Conservation (phyloP, 257 asterid species). For the Lycium ferocissimum region DNA sequence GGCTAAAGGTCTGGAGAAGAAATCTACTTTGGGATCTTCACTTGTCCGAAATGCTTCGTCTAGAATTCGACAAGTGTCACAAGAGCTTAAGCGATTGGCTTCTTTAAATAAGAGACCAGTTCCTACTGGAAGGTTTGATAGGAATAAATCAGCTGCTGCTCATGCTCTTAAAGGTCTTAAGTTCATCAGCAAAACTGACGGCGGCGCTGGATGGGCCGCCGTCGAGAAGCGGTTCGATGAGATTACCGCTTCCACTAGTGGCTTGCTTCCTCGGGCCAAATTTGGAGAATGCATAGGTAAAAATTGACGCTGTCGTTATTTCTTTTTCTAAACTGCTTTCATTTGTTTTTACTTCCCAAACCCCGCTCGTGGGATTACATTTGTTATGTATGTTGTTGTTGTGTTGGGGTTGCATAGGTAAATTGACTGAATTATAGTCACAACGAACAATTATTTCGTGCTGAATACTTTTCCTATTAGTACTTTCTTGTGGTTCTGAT, state of each 20-base stretch:
- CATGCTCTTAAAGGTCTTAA: slow-evolving; percentile 81
- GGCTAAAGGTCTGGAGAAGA: slow-evolving; percentile 74
- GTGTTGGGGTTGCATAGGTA: slow-evolving; percentile 67
- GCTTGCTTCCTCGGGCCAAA: slow-evolving; percentile 68
- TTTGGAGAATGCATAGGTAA: slow-evolving; percentile 92
- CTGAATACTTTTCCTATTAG: not conserved
- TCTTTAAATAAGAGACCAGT: slow-evolving; percentile 30
- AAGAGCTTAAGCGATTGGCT: slow-evolving; percentile 73
- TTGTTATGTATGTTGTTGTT: too few species aligned
- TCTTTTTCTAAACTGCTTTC: too few species aligned
- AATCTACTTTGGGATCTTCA: slow-evolving; percentile 56
- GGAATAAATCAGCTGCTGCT: slow-evolving; percentile 69
- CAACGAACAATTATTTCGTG: slow-evolving; percentile 27
- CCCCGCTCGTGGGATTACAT: too few species aligned
- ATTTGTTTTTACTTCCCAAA: too few species aligned
- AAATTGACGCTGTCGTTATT: too few species aligned
- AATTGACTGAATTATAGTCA: not conserved
- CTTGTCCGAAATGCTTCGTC: slow-evolving; percentile 72
- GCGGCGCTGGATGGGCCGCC: slow-evolving; percentile 72
- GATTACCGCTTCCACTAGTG: slow-evolving; percentile 55
- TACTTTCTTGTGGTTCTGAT: slow-evolving; percentile 7
- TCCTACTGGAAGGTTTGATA: slow-evolving; percentile 23
- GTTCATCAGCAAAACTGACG: slow-evolving; percentile 80
- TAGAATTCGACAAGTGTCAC: slow-evolving; percentile 66
- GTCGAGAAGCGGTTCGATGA: slow-evolving; percentile 74